These are phyloP conservation scores for Xylariaceae sp. DNA, from an alignment of 2,329 filamentous ascomycete species.

Conservation along the genomic window DNA sequence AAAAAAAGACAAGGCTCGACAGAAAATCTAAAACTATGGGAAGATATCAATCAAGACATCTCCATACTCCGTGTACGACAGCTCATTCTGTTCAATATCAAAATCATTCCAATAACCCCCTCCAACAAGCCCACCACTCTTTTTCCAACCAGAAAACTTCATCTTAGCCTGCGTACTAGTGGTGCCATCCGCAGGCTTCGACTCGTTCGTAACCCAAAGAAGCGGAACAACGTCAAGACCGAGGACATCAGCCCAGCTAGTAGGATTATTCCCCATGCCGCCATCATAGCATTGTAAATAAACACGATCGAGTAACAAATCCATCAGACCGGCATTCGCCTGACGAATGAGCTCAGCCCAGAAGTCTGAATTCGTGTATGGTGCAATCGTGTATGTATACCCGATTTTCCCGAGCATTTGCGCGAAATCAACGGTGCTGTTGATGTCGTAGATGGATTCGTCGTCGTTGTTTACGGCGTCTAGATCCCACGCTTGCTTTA, in stretches of 20 bases:
- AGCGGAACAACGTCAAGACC: slow-evolving; percentile 40
- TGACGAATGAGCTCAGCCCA: slow-evolving; percentile 33
- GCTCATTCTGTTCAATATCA: slow-evolving; percentile 41
- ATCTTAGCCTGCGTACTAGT: slow-evolving; percentile 34
- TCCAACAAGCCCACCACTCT: slow-evolving; percentile 30
- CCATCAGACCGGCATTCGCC: slow-evolving; percentile 25
- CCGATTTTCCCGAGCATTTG: slow-evolving; percentile 38
- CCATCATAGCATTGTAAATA: slow-evolving; percentile 44
- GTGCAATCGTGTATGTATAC: slow-evolving; percentile 40
- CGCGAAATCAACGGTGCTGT: slow-evolving; percentile 39
- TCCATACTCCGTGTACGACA: slow-evolving; percentile 32
- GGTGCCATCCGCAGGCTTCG: slow-evolving; percentile 38
- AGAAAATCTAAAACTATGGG: slow-evolving; percentile 7
- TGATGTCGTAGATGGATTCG: slow-evolving; percentile 39
- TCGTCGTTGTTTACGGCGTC: slow-evolving; percentile 45
- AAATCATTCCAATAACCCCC: slow-evolving; percentile 44
- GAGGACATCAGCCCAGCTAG: slow-evolving; percentile 34
- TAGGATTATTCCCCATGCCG: slow-evolving; percentile 37
- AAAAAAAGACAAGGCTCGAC: too few relatives aligned
- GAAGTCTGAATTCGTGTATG: slow-evolving; percentile 38
- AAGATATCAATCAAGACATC: slow-evolving; percentile 24
- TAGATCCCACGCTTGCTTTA: slow-evolving; percentile 38
- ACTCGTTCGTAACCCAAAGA: slow-evolving; percentile 42
- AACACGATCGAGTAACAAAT: slow-evolving; percentile 35
- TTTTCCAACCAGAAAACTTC: slow-evolving; percentile 34